phyloP scores from a whole-genome alignment of 495 filamentous ascomycete genomes.

The Tuber brumale region DNA sequence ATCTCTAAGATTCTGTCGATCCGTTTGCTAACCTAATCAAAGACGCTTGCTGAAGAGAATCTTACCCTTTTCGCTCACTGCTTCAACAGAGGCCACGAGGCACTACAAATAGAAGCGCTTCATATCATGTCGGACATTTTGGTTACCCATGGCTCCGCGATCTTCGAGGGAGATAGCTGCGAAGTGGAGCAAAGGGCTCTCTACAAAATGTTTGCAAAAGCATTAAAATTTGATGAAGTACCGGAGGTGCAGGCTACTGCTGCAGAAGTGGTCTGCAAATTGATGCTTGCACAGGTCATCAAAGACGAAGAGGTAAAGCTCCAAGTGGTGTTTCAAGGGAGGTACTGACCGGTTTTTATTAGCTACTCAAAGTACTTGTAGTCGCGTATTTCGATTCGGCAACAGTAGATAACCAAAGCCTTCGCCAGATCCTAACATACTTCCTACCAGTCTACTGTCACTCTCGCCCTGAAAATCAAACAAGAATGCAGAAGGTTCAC shows the following conservation, averaged over 20 bases:
- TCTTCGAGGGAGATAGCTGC: slow-evolving; percentile 48
- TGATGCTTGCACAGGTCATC: slow-evolving; percentile 68
- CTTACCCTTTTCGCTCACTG: slow-evolving; percentile 91
- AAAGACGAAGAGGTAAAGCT: slow-evolving; percentile 49
- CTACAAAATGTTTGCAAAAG: slow-evolving; percentile 49
- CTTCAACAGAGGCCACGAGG: slow-evolving; percentile 84
- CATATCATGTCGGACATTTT: slow-evolving; percentile 94
- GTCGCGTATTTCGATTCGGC: slow-evolving; percentile 86
- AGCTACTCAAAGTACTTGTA: slow-evolving; percentile 74
- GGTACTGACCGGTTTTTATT: slow-evolving; percentile 41
- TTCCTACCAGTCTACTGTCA: slow-evolving; percentile 96
- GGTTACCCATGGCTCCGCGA: slow-evolving; percentile 71
- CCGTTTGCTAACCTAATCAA: slow-evolving; percentile 20
- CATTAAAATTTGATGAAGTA: slow-evolving; percentile 61
- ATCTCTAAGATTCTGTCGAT: not conserved
- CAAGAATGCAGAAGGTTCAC: slow-evolving; percentile 64
- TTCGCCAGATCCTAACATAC: slow-evolving; percentile 84
- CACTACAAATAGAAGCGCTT: slow-evolving; percentile 77
- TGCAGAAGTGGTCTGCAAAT: slow-evolving; percentile 72
- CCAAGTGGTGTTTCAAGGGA: not conserved
- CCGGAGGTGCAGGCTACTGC: slow-evolving; percentile 74
- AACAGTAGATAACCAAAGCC: slow-evolving; percentile 72
- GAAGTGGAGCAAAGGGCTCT: slow-evolving; percentile 31
- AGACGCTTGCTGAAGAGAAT: slow-evolving; percentile 86
- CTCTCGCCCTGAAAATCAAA: slow-evolving; percentile 68